A percentile compares a stretch with the other conserved stretches of the same genome.
Conservation (phyloP, 2,329 filamentous ascomycete genomes). For the Verticillium zaregamsianum region DNA sequence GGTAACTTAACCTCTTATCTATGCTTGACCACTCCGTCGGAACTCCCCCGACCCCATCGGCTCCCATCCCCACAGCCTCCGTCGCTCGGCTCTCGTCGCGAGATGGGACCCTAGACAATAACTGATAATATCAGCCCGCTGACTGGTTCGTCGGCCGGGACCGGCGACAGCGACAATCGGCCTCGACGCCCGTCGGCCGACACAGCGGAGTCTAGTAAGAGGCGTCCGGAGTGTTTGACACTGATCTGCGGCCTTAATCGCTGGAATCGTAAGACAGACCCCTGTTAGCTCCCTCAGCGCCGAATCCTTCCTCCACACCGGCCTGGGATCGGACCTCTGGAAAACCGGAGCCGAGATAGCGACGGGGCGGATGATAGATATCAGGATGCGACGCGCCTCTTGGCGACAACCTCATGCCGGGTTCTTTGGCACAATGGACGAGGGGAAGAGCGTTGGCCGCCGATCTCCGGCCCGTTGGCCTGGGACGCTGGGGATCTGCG, state of each 20-base stretch:
- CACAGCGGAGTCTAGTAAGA: not conserved
- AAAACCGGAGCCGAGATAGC: not conserved
- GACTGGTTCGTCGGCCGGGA: not conserved
- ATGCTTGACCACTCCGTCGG: not conserved
- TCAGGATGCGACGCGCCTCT: not conserved
- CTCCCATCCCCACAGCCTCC: not conserved
- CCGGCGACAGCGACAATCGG: not conserved
- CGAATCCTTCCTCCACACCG: slow-evolving; percentile 1
- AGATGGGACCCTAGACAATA: not conserved
- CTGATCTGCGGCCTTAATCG: not conserved
- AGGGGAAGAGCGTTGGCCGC: not conserved
- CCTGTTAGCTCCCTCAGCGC: not conserved
- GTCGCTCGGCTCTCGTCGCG: not conserved
- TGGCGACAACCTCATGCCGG: not conserved
- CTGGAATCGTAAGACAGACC: not conserved
- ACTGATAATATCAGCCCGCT: not conserved
- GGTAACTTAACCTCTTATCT: not conserved
- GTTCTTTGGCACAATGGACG: not conserved
- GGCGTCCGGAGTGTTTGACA: not conserved
- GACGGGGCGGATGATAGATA: not conserved
- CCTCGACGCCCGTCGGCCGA: not conserved
- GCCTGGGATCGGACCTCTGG: not conserved
- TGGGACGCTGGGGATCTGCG: not conserved
- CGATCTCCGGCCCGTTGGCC: not conserved
- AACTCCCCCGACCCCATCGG: not conserved